Conservation (phyloP, 805 yeast genomes). For the Wickerhamiella allomyrinae region DNA sequence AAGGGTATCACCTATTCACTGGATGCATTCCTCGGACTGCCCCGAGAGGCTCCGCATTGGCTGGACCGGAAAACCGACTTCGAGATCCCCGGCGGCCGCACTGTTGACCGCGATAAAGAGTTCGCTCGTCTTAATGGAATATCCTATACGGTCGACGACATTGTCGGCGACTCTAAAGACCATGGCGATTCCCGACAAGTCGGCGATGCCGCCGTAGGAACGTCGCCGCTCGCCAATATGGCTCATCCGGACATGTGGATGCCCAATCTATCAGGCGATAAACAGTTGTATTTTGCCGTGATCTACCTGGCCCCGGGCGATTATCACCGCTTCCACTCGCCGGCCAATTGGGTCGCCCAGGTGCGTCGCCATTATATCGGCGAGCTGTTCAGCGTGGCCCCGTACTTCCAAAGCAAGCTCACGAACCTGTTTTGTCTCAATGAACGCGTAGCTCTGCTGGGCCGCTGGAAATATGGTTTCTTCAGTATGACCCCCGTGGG, state of each 20-base stretch:
- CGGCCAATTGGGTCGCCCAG: slow-evolving; percentile 90
- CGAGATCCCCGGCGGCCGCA: slow-evolving; percentile 15
- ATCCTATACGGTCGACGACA: slow-evolving; percentile 51
- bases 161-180: slow-evolving; percentile 41
- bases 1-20: slow-evolving; percentile 90
- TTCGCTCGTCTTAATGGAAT: slow-evolving; percentile 72
- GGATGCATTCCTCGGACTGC: slow-evolving; percentile 65
- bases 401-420: slow-evolving; percentile 80
- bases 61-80: neutral
- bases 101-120: slow-evolving; percentile 44
- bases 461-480: slow-evolving; percentile 94
- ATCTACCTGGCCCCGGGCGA: slow-evolving; percentile 97
- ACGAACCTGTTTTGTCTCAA: slow-evolving; percentile 79
- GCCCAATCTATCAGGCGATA: slow-evolving; percentile 27
- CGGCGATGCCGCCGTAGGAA: slow-evolving; percentile 48
- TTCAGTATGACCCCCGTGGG: slow-evolving; percentile 99
- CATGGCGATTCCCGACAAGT: slow-evolving; percentile 26
- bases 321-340: slow-evolving; percentile 93
- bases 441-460: slow-evolving; percentile 88
- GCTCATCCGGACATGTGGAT: slow-evolving; percentile 9
- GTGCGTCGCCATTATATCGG: slow-evolving; percentile 92
- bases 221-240: slow-evolving; percentile 14
- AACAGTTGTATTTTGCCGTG: slow-evolving; percentile 70
- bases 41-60: slow-evolving; percentile 12
- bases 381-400: slow-evolving; percentile 89